Evolutionary conservation across 2,329 filamentous ascomycete species (phyloP), one percentile per base, ranked within the genome.

Genomic region (Hypoxylon sp.): DNA sequence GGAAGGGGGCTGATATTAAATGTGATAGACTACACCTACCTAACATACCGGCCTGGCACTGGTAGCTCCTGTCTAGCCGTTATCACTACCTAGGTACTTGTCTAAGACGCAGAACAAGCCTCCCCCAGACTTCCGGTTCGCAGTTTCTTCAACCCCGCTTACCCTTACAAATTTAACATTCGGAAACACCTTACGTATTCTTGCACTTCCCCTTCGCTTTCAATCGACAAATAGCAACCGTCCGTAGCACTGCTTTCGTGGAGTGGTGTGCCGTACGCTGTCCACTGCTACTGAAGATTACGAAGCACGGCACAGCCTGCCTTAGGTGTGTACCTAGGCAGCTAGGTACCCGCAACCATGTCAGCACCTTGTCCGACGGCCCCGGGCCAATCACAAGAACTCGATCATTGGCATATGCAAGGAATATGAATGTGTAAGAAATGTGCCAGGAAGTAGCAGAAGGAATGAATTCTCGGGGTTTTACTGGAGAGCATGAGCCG

Each of bases 111-210:
- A 40, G 36, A 4, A 40, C 33, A 36, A 36, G 33, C 33, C 30
- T 32, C 30, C 30, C 30, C 30, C 30, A 33, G 30, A 36, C 36
- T 9, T n/a, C n/a, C n/a, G n/a, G n/a, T n/a, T 40, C 16, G 36
- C 16, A 20, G 36, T 40, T 40, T 40, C 36, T 40, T 46, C 42
- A 46, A 46, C 42, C 42, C 42, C 42, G 42, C 42, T 26, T 18
- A 12, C 36, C 36, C 16, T 18, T 4, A 7, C 16, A 40, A 40
- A 40, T 16, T 16, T 6, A 40, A 40, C 36, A 40, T 40, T 18
- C 36, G 36, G 36, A n/a, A n/a, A n/a, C n/a, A n/a, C n/a, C n/a
- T n/a, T n/a, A n/a, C n/a, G n/a, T 20, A n/a, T 40, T 40, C 36
- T 40, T 40, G 36, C 36, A 18, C 36, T 20, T 40, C n/a, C 16